Evolutionary conservation across 208 protist genomes (phyloP).

Genomic region (Leishmania tarentolae): DNA sequence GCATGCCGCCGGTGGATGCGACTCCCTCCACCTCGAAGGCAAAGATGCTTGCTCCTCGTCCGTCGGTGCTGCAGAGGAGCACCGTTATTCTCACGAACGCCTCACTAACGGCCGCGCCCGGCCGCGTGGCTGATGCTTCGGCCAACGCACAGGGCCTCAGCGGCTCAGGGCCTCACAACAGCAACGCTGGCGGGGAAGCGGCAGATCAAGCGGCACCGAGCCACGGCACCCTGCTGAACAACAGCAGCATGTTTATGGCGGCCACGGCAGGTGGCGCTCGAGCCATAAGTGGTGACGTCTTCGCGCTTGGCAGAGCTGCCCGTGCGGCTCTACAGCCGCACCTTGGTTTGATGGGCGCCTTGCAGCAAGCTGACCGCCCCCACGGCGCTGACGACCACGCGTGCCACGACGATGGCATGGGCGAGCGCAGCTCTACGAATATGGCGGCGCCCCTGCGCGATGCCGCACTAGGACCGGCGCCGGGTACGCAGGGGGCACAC

Average conservation of each 20-base stretch:
- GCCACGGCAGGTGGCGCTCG: background rate
- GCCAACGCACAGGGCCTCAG: background rate
- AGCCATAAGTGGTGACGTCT: slow-evolving; percentile 13
- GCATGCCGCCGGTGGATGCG: background rate
- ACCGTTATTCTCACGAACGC: slow-evolving; percentile 18
- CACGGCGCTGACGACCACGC: background rate
- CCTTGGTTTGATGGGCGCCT: background rate
- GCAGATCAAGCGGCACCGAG: background rate
- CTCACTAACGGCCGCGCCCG: background rate
- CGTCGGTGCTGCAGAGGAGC: slow-evolving; percentile 26
- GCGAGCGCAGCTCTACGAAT: background rate
- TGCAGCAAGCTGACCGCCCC: background rate
- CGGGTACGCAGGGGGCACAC: background rate
- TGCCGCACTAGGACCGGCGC: too few species aligned
- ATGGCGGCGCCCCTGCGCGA: background rate
- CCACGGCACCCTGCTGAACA: background rate
- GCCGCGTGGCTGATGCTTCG: background rate
- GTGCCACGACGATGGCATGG: background rate
- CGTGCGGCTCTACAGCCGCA: background rate
- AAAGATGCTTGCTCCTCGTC: slow-evolving; percentile 8
- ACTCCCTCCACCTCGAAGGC: background rate
- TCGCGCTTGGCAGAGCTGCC: slow-evolving; percentile 16
- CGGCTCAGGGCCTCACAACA: background rate
- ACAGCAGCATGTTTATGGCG: slow-evolving; percentile 11
- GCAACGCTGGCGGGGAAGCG: background rate